Percentiles rank a stretch among this genome's conserved stretches.
These are phyloP conservation scores for Populus simonii DNA, from an alignment of 345 rosid genomes.

Conservation along the genomic window DNA sequence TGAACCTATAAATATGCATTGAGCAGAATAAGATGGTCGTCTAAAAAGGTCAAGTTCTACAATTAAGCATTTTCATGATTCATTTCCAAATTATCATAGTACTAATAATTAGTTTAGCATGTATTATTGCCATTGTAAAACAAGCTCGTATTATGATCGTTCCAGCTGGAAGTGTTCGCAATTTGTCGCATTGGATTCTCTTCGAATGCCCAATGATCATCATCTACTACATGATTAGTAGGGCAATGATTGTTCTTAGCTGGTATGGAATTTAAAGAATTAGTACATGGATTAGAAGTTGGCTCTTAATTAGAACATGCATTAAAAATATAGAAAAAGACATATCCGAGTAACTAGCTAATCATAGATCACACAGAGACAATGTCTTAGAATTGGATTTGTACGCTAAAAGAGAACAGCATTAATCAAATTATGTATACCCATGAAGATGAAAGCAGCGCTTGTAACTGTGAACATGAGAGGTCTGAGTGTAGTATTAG, in stretches of 20 bases:
- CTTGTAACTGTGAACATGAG: background rate
- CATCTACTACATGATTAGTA: background rate
- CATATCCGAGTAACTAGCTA: slow-evolving; percentile 9
- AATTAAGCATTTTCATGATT: no score
- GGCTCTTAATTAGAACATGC: background rate
- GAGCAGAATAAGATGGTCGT: no score
- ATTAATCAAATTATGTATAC: background rate
- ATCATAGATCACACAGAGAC: slow-evolving; percentile 11
- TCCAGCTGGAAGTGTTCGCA: slow-evolving; percentile 24
- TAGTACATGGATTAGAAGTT: background rate
- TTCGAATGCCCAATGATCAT: slow-evolving; percentile 2
- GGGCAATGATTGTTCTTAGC: slow-evolving; percentile 18
- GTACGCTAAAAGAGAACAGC: background rate
- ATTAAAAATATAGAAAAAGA: background rate
- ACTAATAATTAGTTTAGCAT: background rate
- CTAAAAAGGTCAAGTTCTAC: no score
- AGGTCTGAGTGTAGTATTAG: background rate
- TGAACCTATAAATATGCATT: no score
- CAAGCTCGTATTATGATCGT: slow-evolving; percentile 1
- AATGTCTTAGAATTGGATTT: slow-evolving; percentile 17
- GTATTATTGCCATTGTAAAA: background rate
- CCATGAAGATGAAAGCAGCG: background rate
- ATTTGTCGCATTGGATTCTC: slow-evolving; percentile 39
- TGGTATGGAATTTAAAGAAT: background rate
- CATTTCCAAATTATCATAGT: background rate